Conservation (phyloP, 441 rosid species). For the Aquilaria agallochum region DNA sequence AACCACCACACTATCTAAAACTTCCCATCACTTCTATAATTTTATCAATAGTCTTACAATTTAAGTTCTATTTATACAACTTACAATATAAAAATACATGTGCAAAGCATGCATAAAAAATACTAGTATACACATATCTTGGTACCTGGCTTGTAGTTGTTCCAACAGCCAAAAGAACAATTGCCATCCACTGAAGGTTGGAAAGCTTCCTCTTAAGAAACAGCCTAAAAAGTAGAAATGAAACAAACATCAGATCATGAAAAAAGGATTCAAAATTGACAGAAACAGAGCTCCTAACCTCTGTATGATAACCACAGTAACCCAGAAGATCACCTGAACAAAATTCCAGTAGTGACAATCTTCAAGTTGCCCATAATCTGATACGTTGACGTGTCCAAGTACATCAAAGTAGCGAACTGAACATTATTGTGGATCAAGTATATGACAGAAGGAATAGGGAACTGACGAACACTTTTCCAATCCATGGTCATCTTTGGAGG, state of each 20-base stretch:
- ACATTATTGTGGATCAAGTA: conserved; percentile 19
- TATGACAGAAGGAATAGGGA: conserved; percentile 17
- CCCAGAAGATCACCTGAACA: conserved; percentile 13
- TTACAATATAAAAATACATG: too few relatives aligned
- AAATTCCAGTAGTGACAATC: conserved; percentile 18
- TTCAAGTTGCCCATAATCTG: conserved; percentile 21
- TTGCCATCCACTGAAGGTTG: conserved; percentile 19
- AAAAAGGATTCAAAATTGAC: neutral
- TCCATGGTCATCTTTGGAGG: conserved; percentile 16
- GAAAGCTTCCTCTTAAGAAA: conserved; percentile 19
- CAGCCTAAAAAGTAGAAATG: conserved; percentile 14
- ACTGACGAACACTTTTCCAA: conserved; percentile 16
- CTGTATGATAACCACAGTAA: neutral
- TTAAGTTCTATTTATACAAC: too few relatives aligned
- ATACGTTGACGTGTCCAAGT: conserved; percentile 15
- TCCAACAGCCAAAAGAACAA: conserved; percentile 21
- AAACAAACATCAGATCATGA: neutral
- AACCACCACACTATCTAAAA: too few relatives aligned
- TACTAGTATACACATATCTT: too few relatives aligned
- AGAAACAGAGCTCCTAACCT: conserved; percentile 3
- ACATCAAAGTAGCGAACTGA: conserved; percentile 20
- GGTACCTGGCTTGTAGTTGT: conserved; percentile 19
- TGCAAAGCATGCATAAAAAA: too few relatives aligned
- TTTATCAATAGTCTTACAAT: too few relatives aligned
- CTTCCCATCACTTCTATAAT: too few relatives aligned